phyloP scores from a whole-genome alignment of 495 filamentous ascomycete species.

The Penicillium silybi region DNA sequence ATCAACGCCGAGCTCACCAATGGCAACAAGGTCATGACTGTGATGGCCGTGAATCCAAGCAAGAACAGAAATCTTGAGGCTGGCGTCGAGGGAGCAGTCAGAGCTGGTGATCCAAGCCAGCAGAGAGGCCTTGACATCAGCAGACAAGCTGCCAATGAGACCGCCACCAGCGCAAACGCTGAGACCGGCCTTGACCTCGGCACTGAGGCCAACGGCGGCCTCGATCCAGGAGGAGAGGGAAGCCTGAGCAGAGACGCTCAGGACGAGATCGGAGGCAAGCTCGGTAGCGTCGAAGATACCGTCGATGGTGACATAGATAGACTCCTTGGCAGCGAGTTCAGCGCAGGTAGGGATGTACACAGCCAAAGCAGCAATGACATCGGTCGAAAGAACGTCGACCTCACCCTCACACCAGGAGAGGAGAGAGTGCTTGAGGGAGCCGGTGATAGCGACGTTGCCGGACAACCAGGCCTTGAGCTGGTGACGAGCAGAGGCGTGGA shows the following conservation, averaged over 20 bases:
- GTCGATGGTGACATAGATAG: constrained; percentile 37
- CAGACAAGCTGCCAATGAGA: constrained; percentile 29
- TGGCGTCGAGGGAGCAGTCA: constrained; percentile 28
- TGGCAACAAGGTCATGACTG: constrained; percentile 24
- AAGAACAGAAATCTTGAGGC: constrained; percentile 30
- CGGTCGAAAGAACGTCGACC: constrained; percentile 11
- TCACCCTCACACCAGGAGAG: constrained; percentile 14
- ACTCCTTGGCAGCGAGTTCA: constrained; percentile 35
- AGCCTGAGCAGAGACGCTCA: constrained; percentile 30
- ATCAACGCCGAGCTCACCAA: constrained; percentile 26
- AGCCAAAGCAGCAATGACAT: constrained; percentile 29
- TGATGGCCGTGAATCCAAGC: constrained; percentile 35
- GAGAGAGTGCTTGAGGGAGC: constrained; percentile 11
- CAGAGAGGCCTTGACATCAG: constrained; percentile 33
- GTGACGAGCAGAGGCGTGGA: constrained; percentile 27
- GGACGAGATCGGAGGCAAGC: constrained; percentile 29
- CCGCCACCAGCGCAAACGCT: constrained; percentile 37
- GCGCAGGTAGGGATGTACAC: constrained; percentile 37
- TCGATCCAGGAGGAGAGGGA: constrained; percentile 21
- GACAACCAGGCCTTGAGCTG: constrained; percentile 36
- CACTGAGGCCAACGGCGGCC: constrained; percentile 21
- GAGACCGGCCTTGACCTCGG: constrained; percentile 33
- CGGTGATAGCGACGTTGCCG: constrained; percentile 23
- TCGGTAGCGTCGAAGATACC: constrained; percentile 36
- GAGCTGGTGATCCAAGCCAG: constrained; percentile 29